phyloP scores from a whole-genome alignment of 192 early-diverging fungal species.

The Coemansia sp. region DNA sequence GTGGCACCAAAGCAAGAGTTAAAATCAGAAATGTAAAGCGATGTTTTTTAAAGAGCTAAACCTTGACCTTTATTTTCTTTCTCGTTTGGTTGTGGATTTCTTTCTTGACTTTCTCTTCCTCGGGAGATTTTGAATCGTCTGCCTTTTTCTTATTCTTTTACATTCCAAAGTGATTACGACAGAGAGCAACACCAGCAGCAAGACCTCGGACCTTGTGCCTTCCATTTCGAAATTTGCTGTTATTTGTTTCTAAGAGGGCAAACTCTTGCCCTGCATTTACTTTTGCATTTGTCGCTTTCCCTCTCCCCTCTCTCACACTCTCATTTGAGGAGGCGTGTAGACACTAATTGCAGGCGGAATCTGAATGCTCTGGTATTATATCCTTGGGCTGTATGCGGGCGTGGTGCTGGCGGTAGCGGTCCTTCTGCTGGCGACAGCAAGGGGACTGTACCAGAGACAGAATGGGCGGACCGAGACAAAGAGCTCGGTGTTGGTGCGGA shows the following conservation, averaged over 20 bases:
- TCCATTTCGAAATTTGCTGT: too few relatives aligned
- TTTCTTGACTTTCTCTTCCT: too few relatives aligned
- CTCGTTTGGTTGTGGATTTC: too few relatives aligned
- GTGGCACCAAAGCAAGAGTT: too few relatives aligned
- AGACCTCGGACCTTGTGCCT: too few relatives aligned
- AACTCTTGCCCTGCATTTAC: background rate
- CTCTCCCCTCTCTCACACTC: background rate
- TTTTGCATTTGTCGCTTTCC: background rate
- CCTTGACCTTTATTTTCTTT: too few relatives aligned
- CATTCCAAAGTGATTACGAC: too few relatives aligned
- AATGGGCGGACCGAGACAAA: conserved; percentile 20
- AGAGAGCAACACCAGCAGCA: too few relatives aligned
- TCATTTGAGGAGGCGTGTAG: background rate
- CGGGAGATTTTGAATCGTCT: too few relatives aligned
- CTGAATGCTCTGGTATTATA: conserved; percentile 43
- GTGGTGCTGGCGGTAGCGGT: conserved; percentile 42
- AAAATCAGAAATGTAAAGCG: too few relatives aligned
- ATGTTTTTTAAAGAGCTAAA: too few relatives aligned
- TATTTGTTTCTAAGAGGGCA: background rate
- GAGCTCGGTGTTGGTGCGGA: conserved; percentile 24
- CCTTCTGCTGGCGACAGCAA: conserved; percentile 34
- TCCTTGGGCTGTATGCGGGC: conserved; percentile 43
- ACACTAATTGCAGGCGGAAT: background rate
- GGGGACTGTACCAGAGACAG: conserved; percentile 7
- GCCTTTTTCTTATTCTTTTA: too few relatives aligned